phyloP scores from a whole-genome alignment of 2,329 filamentous ascomycete species.

The Metarhizium humberi region DNA sequence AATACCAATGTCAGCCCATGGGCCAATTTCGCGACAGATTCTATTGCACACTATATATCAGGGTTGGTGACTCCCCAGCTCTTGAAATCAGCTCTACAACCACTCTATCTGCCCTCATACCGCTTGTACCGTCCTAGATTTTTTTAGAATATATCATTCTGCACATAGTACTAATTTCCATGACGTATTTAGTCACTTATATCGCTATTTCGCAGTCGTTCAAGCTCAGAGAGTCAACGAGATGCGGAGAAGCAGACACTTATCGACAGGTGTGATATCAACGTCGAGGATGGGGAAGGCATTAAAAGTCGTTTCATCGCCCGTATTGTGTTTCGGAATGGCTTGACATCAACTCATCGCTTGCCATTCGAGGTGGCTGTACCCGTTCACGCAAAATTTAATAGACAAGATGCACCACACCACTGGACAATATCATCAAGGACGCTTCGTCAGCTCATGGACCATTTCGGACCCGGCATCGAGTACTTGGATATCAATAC shows the following conservation, averaged over 20 bases:
- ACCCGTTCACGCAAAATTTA: constrained; percentile 71
- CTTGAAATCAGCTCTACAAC: background rate
- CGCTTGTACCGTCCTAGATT: background rate
- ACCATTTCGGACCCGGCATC: constrained; percentile 72
- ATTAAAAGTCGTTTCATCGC: constrained; percentile 66
- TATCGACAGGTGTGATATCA: constrained; percentile 66
- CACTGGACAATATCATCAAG: constrained; percentile 65
- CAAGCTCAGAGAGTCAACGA: constrained; percentile 44
- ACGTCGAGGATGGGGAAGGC: constrained; percentile 60
- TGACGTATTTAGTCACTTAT: constrained; percentile 44
- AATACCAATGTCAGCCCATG: constrained; percentile 55
- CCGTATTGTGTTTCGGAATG: constrained; percentile 65
- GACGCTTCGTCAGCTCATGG: constrained; percentile 64
- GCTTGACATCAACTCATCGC: constrained; percentile 67
- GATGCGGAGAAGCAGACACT: constrained; percentile 56
- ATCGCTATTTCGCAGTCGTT: constrained; percentile 63
- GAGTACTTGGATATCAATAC: constrained; percentile 74
- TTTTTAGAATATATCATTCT: background rate
- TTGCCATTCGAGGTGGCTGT: constrained; percentile 65
- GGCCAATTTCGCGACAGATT: constrained; percentile 49
- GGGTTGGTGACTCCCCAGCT: constrained; percentile 31
- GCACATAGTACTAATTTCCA: background rate
- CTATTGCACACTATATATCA: constrained; percentile 66
- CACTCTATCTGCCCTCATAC: background rate
- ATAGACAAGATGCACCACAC: constrained; percentile 54